Conservation (phyloP, 805 yeast species). For the Kodamaea neixiangensis region DNA sequence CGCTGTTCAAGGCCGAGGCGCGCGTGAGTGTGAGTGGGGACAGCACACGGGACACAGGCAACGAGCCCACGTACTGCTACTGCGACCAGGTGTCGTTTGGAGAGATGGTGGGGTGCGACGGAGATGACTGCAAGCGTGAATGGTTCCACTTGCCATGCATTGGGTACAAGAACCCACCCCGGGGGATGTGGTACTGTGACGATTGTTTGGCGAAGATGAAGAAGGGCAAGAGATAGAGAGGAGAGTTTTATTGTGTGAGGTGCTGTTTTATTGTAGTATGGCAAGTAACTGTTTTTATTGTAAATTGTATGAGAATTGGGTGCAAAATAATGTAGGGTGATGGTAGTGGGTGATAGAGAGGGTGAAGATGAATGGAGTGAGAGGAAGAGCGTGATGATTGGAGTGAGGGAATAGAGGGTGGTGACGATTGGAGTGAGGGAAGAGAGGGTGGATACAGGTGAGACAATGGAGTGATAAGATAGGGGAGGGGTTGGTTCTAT, state of each 20-base stretch:
- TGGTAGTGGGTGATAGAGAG: too few species aligned
- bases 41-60: slow-evolving; percentile 11
- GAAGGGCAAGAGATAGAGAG: slow-evolving; percentile 15
- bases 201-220: slow-evolving; percentile 40
- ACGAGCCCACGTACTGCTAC: slow-evolving; percentile 89
- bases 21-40: slow-evolving; percentile 10
- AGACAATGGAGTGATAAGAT: too few species aligned
- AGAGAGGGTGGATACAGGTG: too few species aligned
- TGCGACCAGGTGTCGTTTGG: slow-evolving; percentile 97
- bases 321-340: too few species aligned
- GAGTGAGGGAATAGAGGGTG: too few species aligned
- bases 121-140: slow-evolving; percentile 85
- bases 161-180: slow-evolving; percentile 82
- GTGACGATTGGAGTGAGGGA: too few species aligned
- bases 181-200: slow-evolving; percentile 52
- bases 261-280: background rate
- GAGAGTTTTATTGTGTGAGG: background rate
- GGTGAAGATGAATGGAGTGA: too few species aligned
- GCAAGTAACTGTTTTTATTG: too few species aligned
- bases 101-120: slow-evolving; percentile 99
- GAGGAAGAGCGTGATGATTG: too few species aligned
- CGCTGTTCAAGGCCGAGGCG: slow-evolving; percentile 9
- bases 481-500: too few species aligned
- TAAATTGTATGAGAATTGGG: too few species aligned
- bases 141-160: slow-evolving; percentile 97